These are phyloP conservation scores for Daldinia bambusicola DNA, from an alignment of 495 filamentous ascomycete genomes.

Conservation along the genomic window DNA sequence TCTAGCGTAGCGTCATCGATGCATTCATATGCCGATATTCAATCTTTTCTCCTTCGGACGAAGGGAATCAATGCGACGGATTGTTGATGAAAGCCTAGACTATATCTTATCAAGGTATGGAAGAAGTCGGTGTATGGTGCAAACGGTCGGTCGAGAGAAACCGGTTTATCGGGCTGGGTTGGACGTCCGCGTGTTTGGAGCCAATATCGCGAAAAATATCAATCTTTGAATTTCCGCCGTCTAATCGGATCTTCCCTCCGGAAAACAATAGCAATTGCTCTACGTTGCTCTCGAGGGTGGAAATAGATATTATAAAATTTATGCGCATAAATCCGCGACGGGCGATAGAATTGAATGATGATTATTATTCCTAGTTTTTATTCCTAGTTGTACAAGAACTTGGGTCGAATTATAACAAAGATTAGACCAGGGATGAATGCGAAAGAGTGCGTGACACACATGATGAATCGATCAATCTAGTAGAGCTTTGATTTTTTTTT, in stretches of 20 bases:
- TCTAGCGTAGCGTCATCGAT: constrained; percentile 33
- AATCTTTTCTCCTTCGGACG: neutral
- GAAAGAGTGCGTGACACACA: constrained; percentile 41
- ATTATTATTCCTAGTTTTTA: constrained; percentile 31
- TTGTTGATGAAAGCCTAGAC: constrained; percentile 3
- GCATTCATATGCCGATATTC: constrained; percentile 21
- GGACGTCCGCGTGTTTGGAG: constrained; percentile 20
- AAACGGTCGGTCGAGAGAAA: constrained; percentile 2
- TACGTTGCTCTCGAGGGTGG: neutral
- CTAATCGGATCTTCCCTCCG: constrained; percentile 7
- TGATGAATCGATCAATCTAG: constrained; percentile 34
- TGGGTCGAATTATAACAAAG: constrained; percentile 42
- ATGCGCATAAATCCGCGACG: constrained; percentile 21
- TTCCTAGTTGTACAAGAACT: constrained; percentile 29
- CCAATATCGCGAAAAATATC: constrained; percentile 27
- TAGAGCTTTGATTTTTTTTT: constrained; percentile 15
- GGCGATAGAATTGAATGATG: constrained; percentile 29
- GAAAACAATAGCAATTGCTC: neutral
- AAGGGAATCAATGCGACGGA: constrained; percentile 26
- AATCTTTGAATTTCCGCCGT: constrained; percentile 16
- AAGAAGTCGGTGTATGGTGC: constrained; percentile 21
- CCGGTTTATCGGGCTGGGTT: constrained; percentile 15
- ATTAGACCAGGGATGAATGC: constrained; percentile 42
- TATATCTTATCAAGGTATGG: constrained; percentile 11
- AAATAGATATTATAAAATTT: constrained; percentile 12